Conservation (phyloP, 768 basidiomycete genomes). For the Rhodosporidiobolus sp. region DNA sequence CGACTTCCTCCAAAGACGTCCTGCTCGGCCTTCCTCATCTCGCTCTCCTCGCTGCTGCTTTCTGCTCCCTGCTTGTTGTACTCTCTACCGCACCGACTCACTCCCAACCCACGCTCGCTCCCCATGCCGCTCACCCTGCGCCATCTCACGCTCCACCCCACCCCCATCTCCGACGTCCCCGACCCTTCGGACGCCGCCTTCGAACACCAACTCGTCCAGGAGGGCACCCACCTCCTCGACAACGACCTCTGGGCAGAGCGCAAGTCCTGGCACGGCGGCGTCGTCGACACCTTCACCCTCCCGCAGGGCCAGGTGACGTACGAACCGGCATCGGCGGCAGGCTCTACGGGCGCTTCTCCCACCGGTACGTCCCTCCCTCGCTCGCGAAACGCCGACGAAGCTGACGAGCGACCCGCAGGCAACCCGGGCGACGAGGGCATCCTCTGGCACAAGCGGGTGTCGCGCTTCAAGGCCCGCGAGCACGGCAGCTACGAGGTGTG, state of each 20-base stretch:
- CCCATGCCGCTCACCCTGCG: conserved; percentile 5
- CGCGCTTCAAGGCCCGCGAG: conserved; percentile 13
- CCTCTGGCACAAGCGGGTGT: conserved; percentile 34
- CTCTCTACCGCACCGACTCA: neutral
- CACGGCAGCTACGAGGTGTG: conserved; percentile 32
- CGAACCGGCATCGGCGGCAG: neutral
- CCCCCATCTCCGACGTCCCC: conserved; percentile 6
- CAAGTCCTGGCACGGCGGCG: conserved; percentile 23
- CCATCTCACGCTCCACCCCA: conserved; percentile 21
- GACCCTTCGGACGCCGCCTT: neutral
- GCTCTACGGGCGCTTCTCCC: neutral
- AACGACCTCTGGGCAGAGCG: conserved; percentile 10
- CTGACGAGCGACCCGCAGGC: neutral
- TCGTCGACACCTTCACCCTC: conserved; percentile 23
- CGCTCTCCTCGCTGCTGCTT: neutral
- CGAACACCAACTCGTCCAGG: conserved; percentile 4
- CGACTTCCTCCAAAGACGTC: neutral
- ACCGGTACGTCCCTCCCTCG: conserved; percentile 7
- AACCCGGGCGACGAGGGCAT: conserved; percentile 22
- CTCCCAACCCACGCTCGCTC: too few species aligned
- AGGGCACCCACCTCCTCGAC: conserved; percentile 1
- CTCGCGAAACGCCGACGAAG: too few species aligned
- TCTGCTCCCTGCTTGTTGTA: too few species aligned
- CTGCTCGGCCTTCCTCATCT: neutral
- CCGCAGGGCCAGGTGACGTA: conserved; percentile 12